Evolutionary conservation across 257 asterid genomes (phyloP), one percentile per base, ranked within the genome.

Genomic region (Prunella vulgaris): DNA sequence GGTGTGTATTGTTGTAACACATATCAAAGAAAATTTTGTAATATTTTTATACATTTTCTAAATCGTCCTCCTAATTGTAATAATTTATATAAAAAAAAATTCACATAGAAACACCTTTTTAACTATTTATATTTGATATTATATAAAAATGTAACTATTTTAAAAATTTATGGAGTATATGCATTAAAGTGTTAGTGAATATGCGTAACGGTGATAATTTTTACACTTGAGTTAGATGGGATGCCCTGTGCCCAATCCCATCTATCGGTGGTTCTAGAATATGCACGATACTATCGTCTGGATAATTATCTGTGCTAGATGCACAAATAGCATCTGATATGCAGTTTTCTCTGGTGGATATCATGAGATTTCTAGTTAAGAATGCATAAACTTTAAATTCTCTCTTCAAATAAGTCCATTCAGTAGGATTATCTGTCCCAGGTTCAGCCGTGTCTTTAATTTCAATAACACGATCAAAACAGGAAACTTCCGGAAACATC

Each of bases 231-330:
- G n/a, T n/a, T n/a, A n/a, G n/a, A n/a, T n/a, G n/a, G n/a, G 95
- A 87, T 63, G 89, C 84, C 75, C 90, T 80, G 65, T 68, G 72
- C 40, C 72, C 90, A 64, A 82, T 72, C 78, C 82, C 73, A 38
- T 84, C 92, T 37, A 73, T 64, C 21, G 89, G 83, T 59, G 53
- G 53, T n/a, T 70, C 80, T 44, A 92, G 65, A 7, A 96, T 89
- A 64, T 92, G 89, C 74, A 60, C 69, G 60, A 92, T 78, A 81
- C 92, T 89, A 70, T 89, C 98, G n/a, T 66, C 71, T 3, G 96
- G 95, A 81, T 84, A 83, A 75, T 87, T 78, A 65, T 92, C 98
- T 0, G 96, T 92, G 62, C 90, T 92, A 8, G 96, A 89, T 30
- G 95, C 98, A 74, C 77, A 65, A n/a, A 92, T 66, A 60, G 92